Base-by-base conservation (phyloP, 768 basidiomycete species). In the Melanogaster broomeanus region DNA sequence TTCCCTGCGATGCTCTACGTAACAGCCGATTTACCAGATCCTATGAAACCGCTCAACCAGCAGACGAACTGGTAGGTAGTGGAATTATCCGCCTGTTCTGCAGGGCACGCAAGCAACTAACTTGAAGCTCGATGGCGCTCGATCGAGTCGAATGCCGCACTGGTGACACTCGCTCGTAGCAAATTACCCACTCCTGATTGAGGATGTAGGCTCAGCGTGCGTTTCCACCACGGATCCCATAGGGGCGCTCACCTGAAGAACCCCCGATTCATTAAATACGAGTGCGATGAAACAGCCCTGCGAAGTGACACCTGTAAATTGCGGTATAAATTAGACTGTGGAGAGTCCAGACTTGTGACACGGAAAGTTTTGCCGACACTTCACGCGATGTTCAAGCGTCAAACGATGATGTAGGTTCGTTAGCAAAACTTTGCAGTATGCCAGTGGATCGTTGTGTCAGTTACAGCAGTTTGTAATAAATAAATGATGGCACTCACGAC, bases 1-100 rank as follows among this genome's bases (percentile, higher is more conserved):
- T 53, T 59, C 41, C 68, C 57, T 16, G 68, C 62, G 2, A 70
- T 52, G 9, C 60, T 66, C 43, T 71, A 68, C 6, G 60, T 59
- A 18, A 74, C 46, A 8, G 61, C 61, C 7, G 61, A 62, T 45
- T 62, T 62, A 4, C 63, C 63, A 6, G 49, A 60, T 0, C 62
- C 62, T 5, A 60, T 60, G 27, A 48, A 50, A 28, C 62, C 63
- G 12, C 38, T 62, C 18, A 64, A 57, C 63, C 65, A 68, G 13
- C 57, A 60, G n/a, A 62, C 40, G 2, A 4, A 41, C 22, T 53
- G 49, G 6, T 28, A 40, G 28, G 19, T 27, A 19, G 50, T 16
- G 22, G 52, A 35, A 24, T 42, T 37, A 21, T 61, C 60, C 22
- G 53, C 22, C 59, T 56, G 61, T 4, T 61, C 49, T 7, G n/a